A percentile compares a stretch with the other conserved stretches of the same genome.
phyloP scores from a whole-genome alignment of 2,329 filamentous ascomycete genomes.

The Beauveria sp. region DNA sequence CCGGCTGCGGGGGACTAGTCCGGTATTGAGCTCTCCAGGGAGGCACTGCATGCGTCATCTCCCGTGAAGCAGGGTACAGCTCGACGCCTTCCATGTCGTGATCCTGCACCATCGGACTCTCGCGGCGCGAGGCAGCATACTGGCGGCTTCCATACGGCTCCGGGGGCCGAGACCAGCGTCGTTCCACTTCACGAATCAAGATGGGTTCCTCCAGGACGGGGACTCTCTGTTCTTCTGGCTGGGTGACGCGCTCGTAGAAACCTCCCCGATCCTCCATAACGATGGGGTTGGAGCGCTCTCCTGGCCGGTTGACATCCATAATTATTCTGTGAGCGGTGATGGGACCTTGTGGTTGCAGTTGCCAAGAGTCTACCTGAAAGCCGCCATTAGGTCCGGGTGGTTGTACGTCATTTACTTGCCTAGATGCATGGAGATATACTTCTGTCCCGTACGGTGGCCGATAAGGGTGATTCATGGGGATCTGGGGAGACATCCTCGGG shows the following conservation, averaged over 20 bases:
- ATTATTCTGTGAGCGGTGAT: constrained; percentile 22
- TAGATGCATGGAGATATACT: not conserved
- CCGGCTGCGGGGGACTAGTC: not conserved
- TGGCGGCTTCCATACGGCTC: constrained; percentile 1
- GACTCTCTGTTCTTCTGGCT: constrained; percentile 10
- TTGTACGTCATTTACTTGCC: constrained; percentile 4
- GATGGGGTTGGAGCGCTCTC: constrained; percentile 25
- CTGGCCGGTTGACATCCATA: constrained; percentile 24
- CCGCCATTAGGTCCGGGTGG: not conserved
- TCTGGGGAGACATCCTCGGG: not conserved
- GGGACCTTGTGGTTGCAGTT: constrained; percentile 13
- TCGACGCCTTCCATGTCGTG: constrained; percentile 7
- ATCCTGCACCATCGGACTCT: constrained; percentile 5
- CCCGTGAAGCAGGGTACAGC: not conserved
- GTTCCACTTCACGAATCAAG: constrained; percentile 11
- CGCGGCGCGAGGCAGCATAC: not conserved
- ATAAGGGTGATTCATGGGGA: not conserved
- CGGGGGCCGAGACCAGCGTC: constrained; percentile 3
- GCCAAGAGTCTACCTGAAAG: not conserved
- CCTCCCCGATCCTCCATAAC: constrained; percentile 34
- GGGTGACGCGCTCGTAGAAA: constrained; percentile 28
- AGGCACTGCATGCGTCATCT: not conserved
- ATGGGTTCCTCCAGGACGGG: constrained; percentile 14
- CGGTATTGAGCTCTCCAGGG: constrained; percentile 1
- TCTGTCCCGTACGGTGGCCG: not conserved